phyloP scores from a whole-genome alignment of 1,139 yeast species.

The Nakaseomyces uthaithaninus region DNA sequence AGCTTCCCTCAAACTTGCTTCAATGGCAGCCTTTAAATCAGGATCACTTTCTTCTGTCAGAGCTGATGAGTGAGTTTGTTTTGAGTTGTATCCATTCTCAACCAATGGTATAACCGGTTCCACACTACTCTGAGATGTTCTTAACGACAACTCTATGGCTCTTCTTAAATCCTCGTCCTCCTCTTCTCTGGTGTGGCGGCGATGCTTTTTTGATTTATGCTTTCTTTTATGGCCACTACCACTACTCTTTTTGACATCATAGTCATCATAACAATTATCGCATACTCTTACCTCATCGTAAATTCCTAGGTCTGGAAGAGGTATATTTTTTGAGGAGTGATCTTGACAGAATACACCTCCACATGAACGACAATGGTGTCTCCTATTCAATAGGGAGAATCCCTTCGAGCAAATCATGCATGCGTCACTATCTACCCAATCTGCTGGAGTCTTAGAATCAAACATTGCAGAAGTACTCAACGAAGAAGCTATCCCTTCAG shows the following conservation, averaged over 20 bases:
- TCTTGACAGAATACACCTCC: constrained; percentile 90
- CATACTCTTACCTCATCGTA: constrained; percentile 88
- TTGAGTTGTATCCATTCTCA: constrained; percentile 11
- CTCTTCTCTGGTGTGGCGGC: constrained; percentile 27
- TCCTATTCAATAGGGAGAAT: constrained; percentile 76
- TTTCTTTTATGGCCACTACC: constrained; percentile 27
- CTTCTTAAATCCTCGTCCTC: constrained; percentile 71
- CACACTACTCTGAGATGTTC: constrained; percentile 38
- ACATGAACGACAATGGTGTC: constrained; percentile 95
- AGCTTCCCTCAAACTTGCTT: constrained; percentile 78
- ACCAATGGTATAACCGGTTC: constrained; percentile 25
- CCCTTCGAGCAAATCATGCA: constrained; percentile 88
- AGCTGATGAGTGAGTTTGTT: constrained; percentile 7
- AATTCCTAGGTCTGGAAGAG: constrained; percentile 80
- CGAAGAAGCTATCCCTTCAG: constrained; percentile 39
- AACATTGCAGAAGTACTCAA: constrained; percentile 37
- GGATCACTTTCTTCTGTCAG: constrained; percentile 59
- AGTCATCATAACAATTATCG: constrained; percentile 71
- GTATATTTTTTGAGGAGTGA: constrained; percentile 63
- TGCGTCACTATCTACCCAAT: constrained; percentile 92
- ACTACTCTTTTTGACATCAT: constrained; percentile 33
- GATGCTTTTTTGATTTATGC: constrained; percentile 18
- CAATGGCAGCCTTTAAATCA: constrained; percentile 89
- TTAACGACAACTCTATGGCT: constrained; percentile 73
- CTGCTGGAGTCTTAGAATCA: constrained; percentile 92